Evolutionary conservation across 345 rosid genomes (phyloP).

Genomic region (Brassica cretica): DNA sequence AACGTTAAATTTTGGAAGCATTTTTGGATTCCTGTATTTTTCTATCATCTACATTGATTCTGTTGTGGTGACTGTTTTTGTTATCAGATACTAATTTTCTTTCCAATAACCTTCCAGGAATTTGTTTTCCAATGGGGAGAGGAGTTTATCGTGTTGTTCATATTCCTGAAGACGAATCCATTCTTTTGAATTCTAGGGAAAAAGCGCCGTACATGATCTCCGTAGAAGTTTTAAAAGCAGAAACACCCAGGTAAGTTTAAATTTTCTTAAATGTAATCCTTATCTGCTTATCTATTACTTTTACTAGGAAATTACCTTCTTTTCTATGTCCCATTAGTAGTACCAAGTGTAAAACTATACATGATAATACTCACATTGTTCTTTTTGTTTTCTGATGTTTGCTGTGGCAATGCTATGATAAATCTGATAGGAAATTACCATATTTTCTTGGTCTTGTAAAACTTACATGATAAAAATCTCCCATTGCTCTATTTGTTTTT

Average conservation of each 20-base stretch:
- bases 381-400: conserved; percentile 32
- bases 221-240: conserved; percentile 87
- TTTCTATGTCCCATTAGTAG: neutral
- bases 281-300: neutral
- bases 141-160: conserved; percentile 93
- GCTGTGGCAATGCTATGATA: conserved; percentile 65
- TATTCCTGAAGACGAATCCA: conserved; percentile 97
- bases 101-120: conserved; percentile 54
- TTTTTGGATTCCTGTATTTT: neutral
- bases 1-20: conserved; percentile 5
- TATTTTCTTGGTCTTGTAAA: conserved; percentile 1
- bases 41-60: neutral
- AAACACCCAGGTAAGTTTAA: conserved; percentile 61
- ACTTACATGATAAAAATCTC: conserved; percentile 8
- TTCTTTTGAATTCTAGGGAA: conserved; percentile 97
- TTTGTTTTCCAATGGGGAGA: conserved; percentile 98
- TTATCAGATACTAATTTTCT: conserved; percentile 12
- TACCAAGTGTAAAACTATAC: conserved; percentile 6
- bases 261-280: neutral
- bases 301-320: neutral
- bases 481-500: conserved; percentile 24
- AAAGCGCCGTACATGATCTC: conserved; percentile 97
- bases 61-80: conserved; percentile 6
- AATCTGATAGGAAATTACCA: conserved; percentile 31
- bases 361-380: conserved; percentile 13